phyloP scores from a whole-genome alignment of 768 basidiomycete genomes.

The Porphyrellus cyaneotinctus region DNA sequence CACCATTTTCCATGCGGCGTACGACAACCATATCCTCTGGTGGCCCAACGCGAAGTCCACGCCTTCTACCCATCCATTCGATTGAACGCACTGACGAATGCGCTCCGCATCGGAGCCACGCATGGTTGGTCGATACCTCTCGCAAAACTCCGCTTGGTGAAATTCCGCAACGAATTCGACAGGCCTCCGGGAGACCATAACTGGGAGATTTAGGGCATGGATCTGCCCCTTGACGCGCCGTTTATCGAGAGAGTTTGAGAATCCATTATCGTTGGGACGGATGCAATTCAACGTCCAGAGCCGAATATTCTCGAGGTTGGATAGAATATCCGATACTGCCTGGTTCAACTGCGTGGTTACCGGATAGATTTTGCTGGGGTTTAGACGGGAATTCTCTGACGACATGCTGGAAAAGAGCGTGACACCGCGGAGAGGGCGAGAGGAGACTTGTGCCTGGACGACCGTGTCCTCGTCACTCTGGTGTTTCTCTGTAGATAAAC shows the following conservation, averaged over 20 bases:
- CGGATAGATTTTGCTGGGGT: constrained; percentile 51
- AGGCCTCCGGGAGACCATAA: constrained; percentile 45
- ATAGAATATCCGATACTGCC: constrained; percentile 45
- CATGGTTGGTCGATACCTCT: constrained; percentile 50
- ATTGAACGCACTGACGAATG: constrained; percentile 47
- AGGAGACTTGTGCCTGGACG: constrained; percentile 62
- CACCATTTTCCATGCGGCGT: constrained; percentile 56
- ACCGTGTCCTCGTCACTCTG: constrained; percentile 52
- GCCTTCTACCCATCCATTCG: constrained; percentile 51
- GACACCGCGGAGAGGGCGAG: constrained; percentile 49
- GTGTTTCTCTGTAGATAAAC: constrained; percentile 55
- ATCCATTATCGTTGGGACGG: constrained; percentile 61
- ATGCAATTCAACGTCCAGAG: constrained; percentile 59
- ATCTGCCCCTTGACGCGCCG: constrained; percentile 58
- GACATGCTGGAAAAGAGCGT: constrained; percentile 32
- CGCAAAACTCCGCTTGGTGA: constrained; percentile 46
- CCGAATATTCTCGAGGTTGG: constrained; percentile 41
- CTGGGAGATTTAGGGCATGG: constrained; percentile 48
- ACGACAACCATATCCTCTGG: constrained; percentile 52
- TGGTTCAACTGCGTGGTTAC: constrained; percentile 58
- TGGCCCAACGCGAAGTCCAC: constrained; percentile 53
- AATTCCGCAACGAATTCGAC: constrained; percentile 51
- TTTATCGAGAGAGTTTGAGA: constrained; percentile 61
- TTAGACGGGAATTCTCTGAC: constrained; percentile 41
- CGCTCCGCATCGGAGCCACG: constrained; percentile 44